phyloP scores from a whole-genome alignment of 2,329 filamentous ascomycete species.

The Neonectria neomacrospora region DNA sequence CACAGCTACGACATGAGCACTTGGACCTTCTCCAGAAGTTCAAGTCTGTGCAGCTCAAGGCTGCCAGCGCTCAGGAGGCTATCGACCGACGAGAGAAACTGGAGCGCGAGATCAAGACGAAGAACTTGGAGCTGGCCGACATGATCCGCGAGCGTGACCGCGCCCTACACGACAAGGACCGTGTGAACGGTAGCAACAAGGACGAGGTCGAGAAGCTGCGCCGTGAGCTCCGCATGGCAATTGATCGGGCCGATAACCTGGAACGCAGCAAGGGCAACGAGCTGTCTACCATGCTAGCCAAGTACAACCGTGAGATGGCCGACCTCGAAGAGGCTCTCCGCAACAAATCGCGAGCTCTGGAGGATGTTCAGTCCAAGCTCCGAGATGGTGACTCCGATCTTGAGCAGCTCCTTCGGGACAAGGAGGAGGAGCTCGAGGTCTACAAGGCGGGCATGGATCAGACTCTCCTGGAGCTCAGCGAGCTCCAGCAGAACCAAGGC shows the following conservation, averaged over 20 bases:
- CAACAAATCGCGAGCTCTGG: constrained; percentile 87
- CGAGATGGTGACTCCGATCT: constrained; percentile 87
- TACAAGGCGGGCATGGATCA: constrained; percentile 99
- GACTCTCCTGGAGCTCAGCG: constrained; percentile 90
- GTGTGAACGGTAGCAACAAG: constrained; percentile 84
- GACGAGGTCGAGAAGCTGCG: constrained; percentile 96
- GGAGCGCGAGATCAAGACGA: constrained; percentile 97
- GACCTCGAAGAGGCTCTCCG: constrained; percentile 93
- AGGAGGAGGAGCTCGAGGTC: constrained; percentile 97
- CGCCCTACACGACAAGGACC: constrained; percentile 91
- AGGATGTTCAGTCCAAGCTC: constrained; percentile 82
- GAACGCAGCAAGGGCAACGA: constrained; percentile 95
- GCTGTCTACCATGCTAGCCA: constrained; percentile 90
- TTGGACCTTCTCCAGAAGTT: constrained; percentile 95
- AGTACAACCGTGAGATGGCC: constrained; percentile 97
- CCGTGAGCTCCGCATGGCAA: constrained; percentile 90
- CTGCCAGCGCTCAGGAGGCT: constrained; percentile 94
- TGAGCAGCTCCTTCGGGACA: constrained; percentile 86
- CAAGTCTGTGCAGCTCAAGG: constrained; percentile 95
- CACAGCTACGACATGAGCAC: constrained; percentile 93
- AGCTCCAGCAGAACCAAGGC: constrained; percentile 80
- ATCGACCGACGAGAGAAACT: constrained; percentile 95
- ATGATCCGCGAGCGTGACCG: constrained; percentile 98
- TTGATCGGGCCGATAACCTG: constrained; percentile 90
- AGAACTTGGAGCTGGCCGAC: constrained; percentile 97